phyloP scores from a whole-genome alignment of 73 alveolate species.

The Paramecium bursaria region DNA sequence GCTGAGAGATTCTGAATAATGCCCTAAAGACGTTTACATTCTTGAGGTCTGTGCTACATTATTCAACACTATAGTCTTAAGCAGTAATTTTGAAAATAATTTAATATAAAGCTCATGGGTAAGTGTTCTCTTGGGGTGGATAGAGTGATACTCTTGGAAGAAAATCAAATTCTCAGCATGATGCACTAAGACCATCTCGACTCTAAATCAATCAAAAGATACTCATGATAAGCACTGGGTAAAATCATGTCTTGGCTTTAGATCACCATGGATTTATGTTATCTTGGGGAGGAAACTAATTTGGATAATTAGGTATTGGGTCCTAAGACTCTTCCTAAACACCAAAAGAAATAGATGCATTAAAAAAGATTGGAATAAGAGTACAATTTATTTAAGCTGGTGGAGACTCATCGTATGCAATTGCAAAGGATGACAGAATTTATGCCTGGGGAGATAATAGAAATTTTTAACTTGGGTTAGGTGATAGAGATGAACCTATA shows the following conservation, averaged over 20 bases:
- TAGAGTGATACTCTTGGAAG: too few species aligned
- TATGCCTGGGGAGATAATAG: conserved; percentile 55
- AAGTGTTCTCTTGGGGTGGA: too few species aligned
- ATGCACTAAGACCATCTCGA: too few species aligned
- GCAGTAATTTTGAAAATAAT: too few species aligned
- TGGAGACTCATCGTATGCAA: conserved; percentile 40
- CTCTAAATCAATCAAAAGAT: too few species aligned
- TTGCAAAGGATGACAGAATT: conserved; percentile 5
- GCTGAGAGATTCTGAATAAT: too few species aligned
- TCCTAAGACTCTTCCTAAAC: not conserved
- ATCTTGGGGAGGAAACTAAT: conserved; percentile 30
- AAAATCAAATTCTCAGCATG: too few species aligned
- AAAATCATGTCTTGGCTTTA: not conserved
- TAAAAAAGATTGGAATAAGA: not conserved
- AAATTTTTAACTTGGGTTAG: conserved; percentile 19
- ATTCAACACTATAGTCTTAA: not conserved
- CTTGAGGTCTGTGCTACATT: not conserved
- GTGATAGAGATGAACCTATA: not conserved
- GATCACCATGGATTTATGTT: not conserved
- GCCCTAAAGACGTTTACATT: conserved; percentile 17
- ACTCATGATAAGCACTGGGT: too few species aligned
- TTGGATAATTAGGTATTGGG: conserved; percentile 1
- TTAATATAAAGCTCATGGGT: too few species aligned
- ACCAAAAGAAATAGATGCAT: conserved; percentile 41
- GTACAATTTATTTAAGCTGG: not conserved